Evolutionary conservation across 1,139 yeast genomes (phyloP).

Genomic region (Yamadazyma oceani): DNA sequence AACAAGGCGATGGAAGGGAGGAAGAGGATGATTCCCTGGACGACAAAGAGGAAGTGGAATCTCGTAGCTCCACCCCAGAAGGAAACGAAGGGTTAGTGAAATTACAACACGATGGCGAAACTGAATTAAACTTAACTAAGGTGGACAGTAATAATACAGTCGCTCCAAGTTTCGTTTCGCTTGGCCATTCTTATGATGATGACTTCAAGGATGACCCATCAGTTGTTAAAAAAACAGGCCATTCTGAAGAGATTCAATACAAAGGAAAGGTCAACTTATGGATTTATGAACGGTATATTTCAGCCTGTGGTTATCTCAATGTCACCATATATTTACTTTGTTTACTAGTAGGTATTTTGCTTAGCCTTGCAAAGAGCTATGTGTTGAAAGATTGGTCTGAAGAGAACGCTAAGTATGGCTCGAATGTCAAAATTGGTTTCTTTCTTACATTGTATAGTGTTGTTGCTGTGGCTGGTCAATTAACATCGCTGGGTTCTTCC

Average conservation of each 20-base stretch:
- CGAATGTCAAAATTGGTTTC: slow-evolving; percentile 23
- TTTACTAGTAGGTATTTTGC: slow-evolving; percentile 22
- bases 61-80: no score
- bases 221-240: slow-evolving; percentile 23
- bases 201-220: slow-evolving; percentile 20
- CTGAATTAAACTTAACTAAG: slow-evolving; percentile 8
- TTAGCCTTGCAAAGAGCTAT: slow-evolving; percentile 30
- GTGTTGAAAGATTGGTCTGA: slow-evolving; percentile 43
- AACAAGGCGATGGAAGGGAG: slow-evolving; percentile 16
- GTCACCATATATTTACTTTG: slow-evolving; percentile 26
- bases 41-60: no score
- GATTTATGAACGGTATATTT: slow-evolving; percentile 33
- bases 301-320: slow-evolving; percentile 34
- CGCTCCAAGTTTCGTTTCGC: slow-evolving; percentile 25
- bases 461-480: slow-evolving; percentile 28
- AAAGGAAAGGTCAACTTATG: slow-evolving; percentile 35
- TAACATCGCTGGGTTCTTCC: slow-evolving; percentile 27
- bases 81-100: no score
- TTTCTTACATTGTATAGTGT: slow-evolving; percentile 28
- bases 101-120: slow-evolving; percentile 10
- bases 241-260: slow-evolving; percentile 28
- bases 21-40: no score
- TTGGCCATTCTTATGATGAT: slow-evolving; percentile 20
- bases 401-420: slow-evolving; percentile 25
- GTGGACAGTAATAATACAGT: slow-evolving; percentile 11